Base-by-base conservation (phyloP, 2,329 filamentous ascomycete genomes). In the Leptoxyphium fumago region DNA sequence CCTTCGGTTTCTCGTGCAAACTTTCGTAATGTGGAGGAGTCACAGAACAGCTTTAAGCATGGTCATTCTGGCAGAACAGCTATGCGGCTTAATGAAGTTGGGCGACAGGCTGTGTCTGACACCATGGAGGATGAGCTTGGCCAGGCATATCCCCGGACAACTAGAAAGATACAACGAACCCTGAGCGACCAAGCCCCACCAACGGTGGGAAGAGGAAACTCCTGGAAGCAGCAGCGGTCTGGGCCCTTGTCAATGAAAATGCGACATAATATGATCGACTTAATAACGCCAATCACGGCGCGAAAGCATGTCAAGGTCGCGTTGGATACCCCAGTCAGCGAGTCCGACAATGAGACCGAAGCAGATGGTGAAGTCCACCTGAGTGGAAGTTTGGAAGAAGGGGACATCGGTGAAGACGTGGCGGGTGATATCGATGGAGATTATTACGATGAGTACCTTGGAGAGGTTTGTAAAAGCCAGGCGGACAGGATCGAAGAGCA, bases 11-110 rank as follows among this genome's bases (percentile, higher is more conserved):
- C 67, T 8, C 54, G 64, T 45, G 55, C 62, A n/a, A 59, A 58
- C 29, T 69, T 69, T 43, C 59, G 61, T 30, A 64, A 64, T 26
- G 66, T 67, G 61, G 59, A 63, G 42, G 62, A 68, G 47, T 68
- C 65, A 29, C 66, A 69, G 40, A 64, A 44, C 54, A 53, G 34
- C n/a, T n/a, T n/a, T n/a, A 56, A 64, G 11, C 57, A 55, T 40
- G 52, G 46, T 5, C 54, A 45, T 4, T 2, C 41, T 51, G 14
- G 45, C 49, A 40, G 39, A 45, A 40, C 50, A 55, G 40, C 38
- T 45, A 29, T 7, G 21, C 21, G 21, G 21, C 21, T 26, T 7
- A 7, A 26, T 26, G 21, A 26, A 7, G 3, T 26, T 26, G 7
- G 21, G 7, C 21, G 21, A 26, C 21, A 3, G 7, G 3, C 7